Conservation (phyloP, 2,329 filamentous ascomycete genomes). For the Ophiocordyceps australis region DNA sequence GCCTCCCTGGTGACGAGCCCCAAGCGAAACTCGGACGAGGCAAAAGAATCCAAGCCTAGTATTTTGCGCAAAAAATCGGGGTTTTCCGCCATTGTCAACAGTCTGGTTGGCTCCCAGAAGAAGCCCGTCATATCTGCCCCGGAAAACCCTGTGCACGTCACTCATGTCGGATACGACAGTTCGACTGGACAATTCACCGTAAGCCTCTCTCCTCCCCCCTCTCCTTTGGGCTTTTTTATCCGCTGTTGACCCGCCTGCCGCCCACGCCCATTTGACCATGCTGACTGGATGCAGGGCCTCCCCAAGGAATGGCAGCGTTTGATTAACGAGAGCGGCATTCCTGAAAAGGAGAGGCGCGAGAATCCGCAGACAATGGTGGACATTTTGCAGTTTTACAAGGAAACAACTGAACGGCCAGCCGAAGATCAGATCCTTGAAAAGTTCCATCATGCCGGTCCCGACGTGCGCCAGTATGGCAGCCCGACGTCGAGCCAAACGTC, state of each 20-base stretch:
- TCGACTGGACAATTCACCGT: slow-evolving; percentile 92
- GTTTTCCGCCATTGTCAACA: slow-evolving; percentile 77
- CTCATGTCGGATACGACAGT: slow-evolving; percentile 94
- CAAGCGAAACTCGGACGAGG: slow-evolving; percentile 69
- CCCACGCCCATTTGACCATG: no score
- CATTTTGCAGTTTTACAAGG: slow-evolving; percentile 93
- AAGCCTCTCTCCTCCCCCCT: slow-evolving; percentile 17
- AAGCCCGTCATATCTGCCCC: slow-evolving; percentile 92
- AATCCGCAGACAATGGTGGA: slow-evolving; percentile 92
- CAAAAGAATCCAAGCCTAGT: slow-evolving; percentile 39
- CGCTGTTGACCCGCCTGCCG: no score
- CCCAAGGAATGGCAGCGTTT: slow-evolving; percentile 97
- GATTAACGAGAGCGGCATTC: slow-evolving; percentile 88
- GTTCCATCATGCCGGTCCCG: slow-evolving; percentile 69
- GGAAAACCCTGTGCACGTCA: slow-evolving; percentile 94
- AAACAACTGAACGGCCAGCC: slow-evolving; percentile 62
- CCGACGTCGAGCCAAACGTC: slow-evolving; percentile 26
- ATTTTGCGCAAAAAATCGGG: slow-evolving; percentile 69
- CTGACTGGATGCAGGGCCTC: slow-evolving; percentile 45
- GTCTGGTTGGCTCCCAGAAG: slow-evolving; percentile 65
- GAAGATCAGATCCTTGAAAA: slow-evolving; percentile 92
- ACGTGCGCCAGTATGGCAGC: slow-evolving; percentile 24
- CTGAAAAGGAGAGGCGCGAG: slow-evolving; percentile 87
- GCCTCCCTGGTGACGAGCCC: slow-evolving; percentile 28
- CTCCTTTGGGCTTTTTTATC: slow-evolving; percentile 1